Percentiles rank a stretch among this genome's conserved stretches.
Evolutionary conservation across 2,329 filamentous ascomycete genomes (phyloP).

Genomic region (Fusarium napiforme): DNA sequence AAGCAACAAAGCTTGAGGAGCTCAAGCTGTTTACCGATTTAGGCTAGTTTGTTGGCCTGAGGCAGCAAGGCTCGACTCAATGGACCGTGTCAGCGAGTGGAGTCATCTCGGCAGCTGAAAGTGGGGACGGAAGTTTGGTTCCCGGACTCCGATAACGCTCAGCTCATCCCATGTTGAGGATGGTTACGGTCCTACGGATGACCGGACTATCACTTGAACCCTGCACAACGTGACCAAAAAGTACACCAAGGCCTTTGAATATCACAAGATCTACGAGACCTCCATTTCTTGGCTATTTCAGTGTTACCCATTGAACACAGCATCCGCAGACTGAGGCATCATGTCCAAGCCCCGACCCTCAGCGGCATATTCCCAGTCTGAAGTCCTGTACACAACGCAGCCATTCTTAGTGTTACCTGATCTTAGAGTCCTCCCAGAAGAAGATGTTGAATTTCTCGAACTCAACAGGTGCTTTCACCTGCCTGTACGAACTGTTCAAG

Average conservation of each 20-base stretch:
- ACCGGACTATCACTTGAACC: background rate
- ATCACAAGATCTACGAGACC: background rate
- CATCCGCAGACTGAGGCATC: background rate
- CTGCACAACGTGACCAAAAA: background rate
- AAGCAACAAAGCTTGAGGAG: background rate
- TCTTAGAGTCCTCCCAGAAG: background rate
- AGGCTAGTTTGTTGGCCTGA: accelerated
- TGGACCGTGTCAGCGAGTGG: background rate
- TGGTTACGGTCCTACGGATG: background rate
- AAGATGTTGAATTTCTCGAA: constrained; percentile 8
- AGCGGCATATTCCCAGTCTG: background rate
- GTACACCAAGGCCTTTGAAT: background rate
- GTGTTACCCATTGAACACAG: background rate
- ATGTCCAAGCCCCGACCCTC: background rate
- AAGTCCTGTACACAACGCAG: background rate
- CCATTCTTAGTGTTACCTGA: background rate
- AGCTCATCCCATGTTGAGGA: background rate
- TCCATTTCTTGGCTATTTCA: background rate
- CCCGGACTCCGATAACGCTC: background rate
- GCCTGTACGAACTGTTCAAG: background rate
- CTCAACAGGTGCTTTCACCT: constrained; percentile 12
- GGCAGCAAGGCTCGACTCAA: background rate
- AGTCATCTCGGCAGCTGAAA: background rate
- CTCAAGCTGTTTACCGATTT: background rate
- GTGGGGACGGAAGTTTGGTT: constrained; percentile 1